Evolutionary conservation across 129 eudicot species (phyloP), one percentile per base, ranked within the genome.

Genomic region (Calendula officinalis): DNA sequence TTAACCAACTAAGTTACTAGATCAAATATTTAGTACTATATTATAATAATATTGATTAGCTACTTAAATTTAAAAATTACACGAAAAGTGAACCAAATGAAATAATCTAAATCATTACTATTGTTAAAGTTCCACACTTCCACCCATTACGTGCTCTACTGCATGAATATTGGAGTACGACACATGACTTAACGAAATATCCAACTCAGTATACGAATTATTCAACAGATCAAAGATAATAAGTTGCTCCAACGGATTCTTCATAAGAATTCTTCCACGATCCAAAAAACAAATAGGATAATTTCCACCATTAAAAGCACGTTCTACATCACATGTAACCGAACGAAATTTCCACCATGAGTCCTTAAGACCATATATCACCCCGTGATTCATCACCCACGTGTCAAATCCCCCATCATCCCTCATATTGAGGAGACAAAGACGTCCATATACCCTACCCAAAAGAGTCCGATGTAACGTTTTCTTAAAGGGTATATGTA

Each of bases 311-410:
- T 5, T 3, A 0, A 37, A 17, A 8, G 13, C 1, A 36, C 0
- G 58, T 3, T 50, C 45, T 7, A 50, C 17, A 38, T 46, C 12
- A 15, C 37, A 66, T n/a, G 41, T 41, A 38, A 66, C 36, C 12
- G 60, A 66, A 51, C 34, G 51, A 16, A 12, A 16, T 37, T 49
- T 66, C 17, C 37, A 66, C 70, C 70, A 66, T 15, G 27, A n/a
- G 27, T 51, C 6, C 6, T 66, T 30, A 22, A 22, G 30, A 22
- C 30, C 30, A 22, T 22, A 22, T 22, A 0, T 2, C 30, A 1
- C 30, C 30, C 30, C 30, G 37, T 48, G 48, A 22, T 9, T 65
- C 60, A 48, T 50, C 42, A 61, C 70, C 70, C 70, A 66, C 16
- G 51, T 40, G 34, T 65, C n/a, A 48, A 65, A 66, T 37, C 36